Conservation (phyloP, 208 protist genomes). For the Leishmania turanica region DNA sequence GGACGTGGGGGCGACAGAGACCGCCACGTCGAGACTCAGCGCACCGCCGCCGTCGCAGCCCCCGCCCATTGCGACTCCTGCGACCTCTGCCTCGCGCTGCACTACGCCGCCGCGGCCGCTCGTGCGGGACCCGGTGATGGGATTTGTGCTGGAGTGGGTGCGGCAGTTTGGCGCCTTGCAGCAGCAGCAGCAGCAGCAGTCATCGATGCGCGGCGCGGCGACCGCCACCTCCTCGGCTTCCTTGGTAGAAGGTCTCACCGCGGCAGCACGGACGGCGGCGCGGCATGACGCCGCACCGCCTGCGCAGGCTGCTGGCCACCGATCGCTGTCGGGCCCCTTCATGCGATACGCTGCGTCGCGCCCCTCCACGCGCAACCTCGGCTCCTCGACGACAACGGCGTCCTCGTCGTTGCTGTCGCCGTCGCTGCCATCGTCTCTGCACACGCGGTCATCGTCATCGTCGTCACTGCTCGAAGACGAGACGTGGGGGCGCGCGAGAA, state of each 20-base stretch:
- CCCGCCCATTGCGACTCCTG: background rate
- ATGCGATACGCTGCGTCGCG: conserved; percentile 3
- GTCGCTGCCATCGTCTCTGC: background rate
- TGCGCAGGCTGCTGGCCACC: background rate
- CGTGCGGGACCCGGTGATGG: conserved; percentile 68
- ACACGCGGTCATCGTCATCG: conserved; percentile 3
- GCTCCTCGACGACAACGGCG: conserved; percentile 6
- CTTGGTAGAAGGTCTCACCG: conserved; percentile 17
- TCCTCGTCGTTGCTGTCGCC: background rate
- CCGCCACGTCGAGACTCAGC: background rate
- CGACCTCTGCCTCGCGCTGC: background rate
- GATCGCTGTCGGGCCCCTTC: background rate
- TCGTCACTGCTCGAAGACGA: conserved; percentile 3
- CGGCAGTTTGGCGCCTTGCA: conserved; percentile 42
- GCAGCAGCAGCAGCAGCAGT: conserved; percentile 11
- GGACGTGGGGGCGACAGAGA: background rate
- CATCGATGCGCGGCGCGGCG: background rate
- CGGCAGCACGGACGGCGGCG: conserved; percentile 23
- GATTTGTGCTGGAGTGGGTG: conserved; percentile 82
- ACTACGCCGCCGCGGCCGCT: background rate
- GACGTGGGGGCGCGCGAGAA: background rate
- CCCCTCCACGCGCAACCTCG: conserved; percentile 32
- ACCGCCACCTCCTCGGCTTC: background rate
- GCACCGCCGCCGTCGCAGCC: background rate
- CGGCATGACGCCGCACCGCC: background rate